phyloP scores from a whole-genome alignment of 139 green algal species.

The Desmodesmus armatus region DNA sequence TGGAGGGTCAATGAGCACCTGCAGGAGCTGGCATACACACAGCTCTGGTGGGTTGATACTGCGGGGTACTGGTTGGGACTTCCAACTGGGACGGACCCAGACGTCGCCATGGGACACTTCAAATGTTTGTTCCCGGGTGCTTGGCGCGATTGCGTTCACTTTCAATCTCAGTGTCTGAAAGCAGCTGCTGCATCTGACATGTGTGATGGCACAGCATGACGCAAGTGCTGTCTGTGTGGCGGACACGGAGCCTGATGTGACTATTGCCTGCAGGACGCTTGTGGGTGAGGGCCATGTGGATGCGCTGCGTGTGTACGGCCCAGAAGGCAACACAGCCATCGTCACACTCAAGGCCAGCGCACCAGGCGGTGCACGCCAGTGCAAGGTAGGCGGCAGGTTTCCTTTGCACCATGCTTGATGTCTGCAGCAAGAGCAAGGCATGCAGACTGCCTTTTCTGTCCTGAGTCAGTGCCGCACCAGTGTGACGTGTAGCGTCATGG shows the following conservation, averaged over 20 bases:
- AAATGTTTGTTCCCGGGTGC: too few relatives aligned
- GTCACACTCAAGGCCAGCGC: constrained; percentile 72
- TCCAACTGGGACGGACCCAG: too few relatives aligned
- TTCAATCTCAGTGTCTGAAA: too few relatives aligned
- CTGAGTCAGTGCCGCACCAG: not conserved
- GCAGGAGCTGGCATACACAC: constrained; percentile 87
- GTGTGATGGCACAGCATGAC: too few relatives aligned
- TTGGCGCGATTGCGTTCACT: too few relatives aligned
- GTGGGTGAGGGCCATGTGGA: constrained; percentile 76
- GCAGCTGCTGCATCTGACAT: not conserved
- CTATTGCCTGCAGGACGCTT: constrained; percentile 50
- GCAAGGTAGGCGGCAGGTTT: constrained; percentile 50
- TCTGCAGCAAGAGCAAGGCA: not conserved
- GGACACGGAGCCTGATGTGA: too few relatives aligned
- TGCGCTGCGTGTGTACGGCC: constrained; percentile 60
- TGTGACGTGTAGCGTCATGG: not conserved
- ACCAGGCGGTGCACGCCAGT: constrained; percentile 75
- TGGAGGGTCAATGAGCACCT: constrained; percentile 58
- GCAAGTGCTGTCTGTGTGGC: too few relatives aligned
- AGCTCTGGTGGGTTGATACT: constrained; percentile 79
- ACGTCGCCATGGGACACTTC: too few relatives aligned
- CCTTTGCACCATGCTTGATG: not conserved
- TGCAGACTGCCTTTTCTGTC: too few relatives aligned
- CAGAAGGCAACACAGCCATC: constrained; percentile 65
- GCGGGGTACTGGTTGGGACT: too few relatives aligned